Evolutionary conservation across 2,329 filamentous ascomycete species (phyloP).

Genomic region (Aspergillus sp.): DNA sequence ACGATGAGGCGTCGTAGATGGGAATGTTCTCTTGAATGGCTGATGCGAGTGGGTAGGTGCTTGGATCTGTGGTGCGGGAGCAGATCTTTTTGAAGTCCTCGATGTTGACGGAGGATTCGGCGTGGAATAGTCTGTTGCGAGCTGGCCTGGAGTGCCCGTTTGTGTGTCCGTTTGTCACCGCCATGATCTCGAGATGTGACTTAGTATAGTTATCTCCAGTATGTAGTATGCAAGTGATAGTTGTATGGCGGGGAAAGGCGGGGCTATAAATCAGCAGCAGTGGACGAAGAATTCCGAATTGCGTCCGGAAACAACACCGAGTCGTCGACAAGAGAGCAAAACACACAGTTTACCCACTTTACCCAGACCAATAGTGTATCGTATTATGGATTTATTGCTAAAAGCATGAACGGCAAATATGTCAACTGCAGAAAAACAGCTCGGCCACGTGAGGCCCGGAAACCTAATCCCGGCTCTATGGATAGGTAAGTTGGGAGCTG

Average conservation of each 20-base stretch:
- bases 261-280: conserved; percentile 1
- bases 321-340: background rate
- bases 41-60: conserved; percentile 51
- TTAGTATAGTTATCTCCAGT: no score
- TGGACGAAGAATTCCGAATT: conserved; percentile 7
- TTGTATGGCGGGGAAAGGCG: background rate
- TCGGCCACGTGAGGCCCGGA: conserved; percentile 11
- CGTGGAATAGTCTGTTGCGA: conserved; percentile 22
- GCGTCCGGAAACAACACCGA: conserved; percentile 1
- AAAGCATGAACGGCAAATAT: background rate
- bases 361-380: background rate
- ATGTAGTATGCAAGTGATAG: background rate
- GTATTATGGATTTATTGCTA: background rate
- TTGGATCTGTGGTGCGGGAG: conserved; percentile 36
- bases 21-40: conserved; percentile 53
- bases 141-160: background rate
- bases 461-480: conserved; percentile 11
- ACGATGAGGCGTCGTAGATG: conserved; percentile 51
- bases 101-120: conserved; percentile 26
- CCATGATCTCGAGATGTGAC: background rate
- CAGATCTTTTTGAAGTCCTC: conserved; percentile 48
- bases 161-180: background rate
- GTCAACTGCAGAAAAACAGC: no score
- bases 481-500: background rate
- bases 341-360: background rate